Conservation (phyloP, 2,329 filamentous ascomycete genomes). For the Fusarium succisae region DNA sequence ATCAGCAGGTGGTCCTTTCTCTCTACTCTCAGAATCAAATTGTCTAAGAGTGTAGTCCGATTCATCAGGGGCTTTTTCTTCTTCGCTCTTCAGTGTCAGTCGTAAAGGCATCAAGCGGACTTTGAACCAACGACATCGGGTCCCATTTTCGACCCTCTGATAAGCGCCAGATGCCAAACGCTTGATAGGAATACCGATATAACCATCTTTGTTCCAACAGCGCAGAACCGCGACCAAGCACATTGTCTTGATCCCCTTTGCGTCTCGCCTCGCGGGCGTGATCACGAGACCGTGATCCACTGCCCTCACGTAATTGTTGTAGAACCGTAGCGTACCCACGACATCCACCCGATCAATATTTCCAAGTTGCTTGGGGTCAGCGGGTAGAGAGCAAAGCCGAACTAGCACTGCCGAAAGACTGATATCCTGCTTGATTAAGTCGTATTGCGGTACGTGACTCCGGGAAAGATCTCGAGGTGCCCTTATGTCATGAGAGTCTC, state of each 20-base stretch:
- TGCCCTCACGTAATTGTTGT: constrained; percentile 2
- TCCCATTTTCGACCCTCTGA: constrained; percentile 10
- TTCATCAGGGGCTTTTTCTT: neutral
- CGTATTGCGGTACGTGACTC: neutral
- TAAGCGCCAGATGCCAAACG: neutral
- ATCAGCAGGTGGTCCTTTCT: constrained; percentile 10
- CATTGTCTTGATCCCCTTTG: constrained; percentile 11
- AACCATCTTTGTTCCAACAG: constrained; percentile 13
- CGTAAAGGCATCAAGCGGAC: constrained; percentile 9
- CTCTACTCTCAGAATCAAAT: neutral
- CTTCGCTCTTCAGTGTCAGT: neutral
- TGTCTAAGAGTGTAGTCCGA: neutral
- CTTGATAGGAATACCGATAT: constrained; percentile 11
- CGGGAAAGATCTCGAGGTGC: neutral
- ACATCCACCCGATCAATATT: neutral
- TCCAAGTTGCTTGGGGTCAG: neutral
- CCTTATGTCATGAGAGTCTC: constrained; percentile 1
- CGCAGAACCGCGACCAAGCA: constrained; percentile 1
- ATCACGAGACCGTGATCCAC: constrained; percentile 10
- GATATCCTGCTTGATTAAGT: constrained; percentile 5
- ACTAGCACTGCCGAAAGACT: constrained; percentile 3
- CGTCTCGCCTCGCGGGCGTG: neutral
- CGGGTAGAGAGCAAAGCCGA: neutral
- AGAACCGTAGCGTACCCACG: neutral
- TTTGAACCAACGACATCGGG: constrained; percentile 11